phyloP scores from a whole-genome alignment of 106 monocot species.

The Agapanthus africanus region DNA sequence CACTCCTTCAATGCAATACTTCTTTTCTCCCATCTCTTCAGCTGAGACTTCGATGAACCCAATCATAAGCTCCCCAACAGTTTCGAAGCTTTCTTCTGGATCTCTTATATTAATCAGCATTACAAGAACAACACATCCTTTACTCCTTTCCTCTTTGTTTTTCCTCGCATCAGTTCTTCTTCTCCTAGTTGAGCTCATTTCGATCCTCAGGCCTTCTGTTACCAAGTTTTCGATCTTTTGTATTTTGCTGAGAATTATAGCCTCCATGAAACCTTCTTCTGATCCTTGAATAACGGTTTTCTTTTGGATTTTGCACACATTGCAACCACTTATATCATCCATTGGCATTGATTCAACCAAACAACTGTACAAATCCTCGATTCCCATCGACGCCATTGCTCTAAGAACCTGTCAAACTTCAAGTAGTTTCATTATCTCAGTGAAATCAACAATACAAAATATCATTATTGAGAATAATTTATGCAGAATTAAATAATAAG shows the following conservation, averaged over 20 bases:
- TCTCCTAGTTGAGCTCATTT: conserved; percentile 10
- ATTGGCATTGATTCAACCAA: conserved; percentile 27
- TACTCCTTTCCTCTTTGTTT: background rate
- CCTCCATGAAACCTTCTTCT: conserved; percentile 19
- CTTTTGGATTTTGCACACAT: background rate
- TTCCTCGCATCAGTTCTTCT: background rate
- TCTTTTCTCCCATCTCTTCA: conserved; percentile 9
- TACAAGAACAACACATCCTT: conserved; percentile 18
- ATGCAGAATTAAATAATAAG: background rate
- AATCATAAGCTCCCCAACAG: conserved; percentile 44
- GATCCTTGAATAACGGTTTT: background rate
- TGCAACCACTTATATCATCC: conserved; percentile 13
- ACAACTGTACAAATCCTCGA: conserved; percentile 17
- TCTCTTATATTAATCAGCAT: too few relatives aligned
- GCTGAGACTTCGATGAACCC: conserved; percentile 27
- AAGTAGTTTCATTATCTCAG: background rate
- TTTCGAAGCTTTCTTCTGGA: too few relatives aligned
- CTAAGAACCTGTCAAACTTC: conserved; percentile 18
- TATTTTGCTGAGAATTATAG: conserved; percentile 14
- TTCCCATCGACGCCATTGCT: conserved; percentile 17
- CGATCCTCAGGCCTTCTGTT: conserved; percentile 30
- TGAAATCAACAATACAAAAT: background rate
- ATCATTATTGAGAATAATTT: background rate
- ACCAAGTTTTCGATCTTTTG: conserved; percentile 21
- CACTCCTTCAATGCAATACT: conserved; percentile 15